A percentile compares a stretch with the other conserved stretches of the same genome.
Conservation (phyloP, 208 protist genomes). For the Balamuthia mandrillaris region DNA sequence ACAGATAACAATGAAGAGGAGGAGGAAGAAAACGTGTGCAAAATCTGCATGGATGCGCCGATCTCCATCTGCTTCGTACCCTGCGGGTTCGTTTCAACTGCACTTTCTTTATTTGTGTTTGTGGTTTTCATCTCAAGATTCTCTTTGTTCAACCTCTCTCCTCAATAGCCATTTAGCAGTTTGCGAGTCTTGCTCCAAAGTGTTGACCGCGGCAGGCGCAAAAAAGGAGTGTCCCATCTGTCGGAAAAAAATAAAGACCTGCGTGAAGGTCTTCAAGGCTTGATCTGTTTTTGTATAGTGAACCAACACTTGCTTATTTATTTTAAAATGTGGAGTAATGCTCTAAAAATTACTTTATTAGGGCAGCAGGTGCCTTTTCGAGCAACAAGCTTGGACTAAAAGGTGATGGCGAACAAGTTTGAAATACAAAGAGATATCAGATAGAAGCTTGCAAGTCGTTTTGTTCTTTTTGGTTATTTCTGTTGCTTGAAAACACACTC, state of each 20-base stretch:
- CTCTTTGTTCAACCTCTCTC: not conserved
- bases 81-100: not conserved
- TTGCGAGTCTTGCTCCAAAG: not conserved
- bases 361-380: too few relatives aligned
- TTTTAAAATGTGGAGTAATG: too few relatives aligned
- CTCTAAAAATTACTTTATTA: too few relatives aligned
- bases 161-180: not conserved
- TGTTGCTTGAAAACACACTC: too few relatives aligned
- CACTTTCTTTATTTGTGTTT: not conserved
- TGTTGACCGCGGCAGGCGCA: not conserved
- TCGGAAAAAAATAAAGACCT: constrained; percentile 11
- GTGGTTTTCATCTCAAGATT: not conserved
- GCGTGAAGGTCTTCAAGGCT: constrained; percentile 2
- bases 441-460: too few relatives aligned
- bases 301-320: too few relatives aligned
- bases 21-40: constrained; percentile 33
- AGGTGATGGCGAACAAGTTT: too few relatives aligned
- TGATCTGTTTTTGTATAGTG: too few relatives aligned
- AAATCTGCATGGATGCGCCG: constrained; percentile 30
- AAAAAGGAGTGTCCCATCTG: constrained; percentile 20
- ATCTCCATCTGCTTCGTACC: constrained; percentile 45
- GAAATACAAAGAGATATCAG: too few relatives aligned
- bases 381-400: too few relatives aligned
- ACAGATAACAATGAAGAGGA: not conserved
- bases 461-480: too few relatives aligned